Evolutionary conservation across 2,329 filamentous ascomycete genomes (phyloP).

Genomic region (Cladophialophora psammophila): DNA sequence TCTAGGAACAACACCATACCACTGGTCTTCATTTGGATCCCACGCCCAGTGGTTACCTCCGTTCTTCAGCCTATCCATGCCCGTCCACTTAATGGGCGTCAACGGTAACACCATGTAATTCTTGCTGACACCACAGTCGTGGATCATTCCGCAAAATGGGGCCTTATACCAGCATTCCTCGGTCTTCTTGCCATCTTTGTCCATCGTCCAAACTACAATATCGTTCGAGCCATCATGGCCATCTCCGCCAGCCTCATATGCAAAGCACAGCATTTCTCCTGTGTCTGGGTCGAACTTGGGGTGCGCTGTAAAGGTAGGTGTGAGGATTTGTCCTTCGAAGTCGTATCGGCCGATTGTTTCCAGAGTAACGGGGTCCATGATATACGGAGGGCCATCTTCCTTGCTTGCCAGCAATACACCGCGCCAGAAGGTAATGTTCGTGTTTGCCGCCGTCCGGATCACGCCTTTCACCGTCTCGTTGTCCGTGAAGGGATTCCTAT

Average conservation of each 20-base stretch:
- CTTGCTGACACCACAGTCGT: conserved; percentile 58
- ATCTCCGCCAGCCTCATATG: conserved; percentile 59
- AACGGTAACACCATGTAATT: conserved; percentile 59
- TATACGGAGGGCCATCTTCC: conserved; percentile 60
- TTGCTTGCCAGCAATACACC: conserved; percentile 57
- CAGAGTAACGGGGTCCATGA: conserved; percentile 56
- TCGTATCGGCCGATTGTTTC: conserved; percentile 59
- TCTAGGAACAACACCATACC: conserved; percentile 62
- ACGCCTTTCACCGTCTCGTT: conserved; percentile 58
- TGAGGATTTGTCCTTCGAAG: conserved; percentile 58
- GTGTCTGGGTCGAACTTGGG: conserved; percentile 62
- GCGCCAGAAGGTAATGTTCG: conserved; percentile 65
- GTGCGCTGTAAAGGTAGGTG: conserved; percentile 60
- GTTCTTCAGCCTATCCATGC: conserved; percentile 51
- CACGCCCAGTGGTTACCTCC: conserved; percentile 62
- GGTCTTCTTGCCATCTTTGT: conserved; percentile 53
- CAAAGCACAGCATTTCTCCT: conserved; percentile 61
- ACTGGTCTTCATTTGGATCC: conserved; percentile 62
- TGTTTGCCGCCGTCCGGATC: conserved; percentile 65
- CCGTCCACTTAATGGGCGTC: conserved; percentile 57
- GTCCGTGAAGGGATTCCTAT: conserved; percentile 65
- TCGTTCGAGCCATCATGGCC: conserved; percentile 49
- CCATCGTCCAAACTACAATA: conserved; percentile 58
- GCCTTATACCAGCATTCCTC: conserved; percentile 60
- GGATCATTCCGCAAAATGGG: conserved; percentile 62